A percentile compares a stretch with the other conserved stretches of the same genome.
These are phyloP conservation scores for Aspergillus felis DNA, from an alignment of 2,329 filamentous ascomycete genomes.

Conservation along the genomic window DNA sequence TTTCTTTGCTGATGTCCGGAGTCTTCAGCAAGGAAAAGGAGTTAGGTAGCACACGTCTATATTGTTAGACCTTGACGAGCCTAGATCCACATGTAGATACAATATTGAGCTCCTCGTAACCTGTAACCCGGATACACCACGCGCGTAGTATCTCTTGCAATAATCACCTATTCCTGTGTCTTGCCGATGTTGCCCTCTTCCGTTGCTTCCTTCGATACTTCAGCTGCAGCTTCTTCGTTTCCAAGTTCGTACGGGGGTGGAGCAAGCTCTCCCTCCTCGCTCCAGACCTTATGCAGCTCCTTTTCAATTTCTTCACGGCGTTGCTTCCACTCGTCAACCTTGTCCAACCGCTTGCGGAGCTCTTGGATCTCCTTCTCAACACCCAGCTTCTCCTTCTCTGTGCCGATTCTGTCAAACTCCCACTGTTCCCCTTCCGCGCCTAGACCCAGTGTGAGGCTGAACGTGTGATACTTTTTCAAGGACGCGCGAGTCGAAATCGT, in stretches of 20 bases:
- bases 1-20: not conserved
- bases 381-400: constrained; percentile 84
- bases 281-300: constrained; percentile 67
- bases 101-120: not conserved
- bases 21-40: no score
- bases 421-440: constrained; percentile 81
- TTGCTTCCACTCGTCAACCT: constrained; percentile 80
- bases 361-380: constrained; percentile 89
- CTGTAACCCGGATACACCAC: not conserved
- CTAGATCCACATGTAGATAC: not conserved
- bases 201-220: constrained; percentile 2
- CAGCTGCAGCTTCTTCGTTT: constrained; percentile 12
- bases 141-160: not conserved
- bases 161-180: not conserved
- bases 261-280: constrained; percentile 42
- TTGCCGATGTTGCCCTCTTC: not conserved
- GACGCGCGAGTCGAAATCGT: constrained; percentile 94
- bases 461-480: constrained; percentile 93
- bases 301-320: constrained; percentile 75
- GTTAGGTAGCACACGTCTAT: not conserved
- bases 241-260: constrained; percentile 32
- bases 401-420: constrained; percentile 92
- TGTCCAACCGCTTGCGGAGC: constrained; percentile 70
- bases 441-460: constrained; percentile 77
- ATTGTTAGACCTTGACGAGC: not conserved